Conservation (phyloP, 2,329 filamentous ascomycete species). For the Colletotrichum sp. region DNA sequence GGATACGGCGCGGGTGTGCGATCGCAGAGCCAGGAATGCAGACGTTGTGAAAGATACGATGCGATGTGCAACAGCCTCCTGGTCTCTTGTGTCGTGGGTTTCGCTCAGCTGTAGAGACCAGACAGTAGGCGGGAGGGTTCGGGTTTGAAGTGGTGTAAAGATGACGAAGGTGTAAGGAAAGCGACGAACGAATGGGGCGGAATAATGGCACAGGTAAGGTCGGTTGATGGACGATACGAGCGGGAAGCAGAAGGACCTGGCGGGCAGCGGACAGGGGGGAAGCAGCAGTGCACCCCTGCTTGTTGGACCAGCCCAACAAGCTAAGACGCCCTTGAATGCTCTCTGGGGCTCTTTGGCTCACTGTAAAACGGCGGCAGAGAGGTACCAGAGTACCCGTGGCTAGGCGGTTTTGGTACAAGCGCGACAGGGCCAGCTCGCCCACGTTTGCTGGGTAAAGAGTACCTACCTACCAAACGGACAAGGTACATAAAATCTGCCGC, state of each 20-base stretch:
- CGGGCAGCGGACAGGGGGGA: background rate
- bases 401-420: background rate
- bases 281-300: background rate
- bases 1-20: background rate
- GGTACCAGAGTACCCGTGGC: background rate
- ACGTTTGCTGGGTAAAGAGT: background rate
- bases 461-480: background rate
- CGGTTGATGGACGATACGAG: background rate
- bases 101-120: background rate
- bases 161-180: constrained; percentile 13
- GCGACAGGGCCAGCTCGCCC: background rate
- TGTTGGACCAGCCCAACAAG: constrained; percentile 20
- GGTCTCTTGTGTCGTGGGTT: background rate
- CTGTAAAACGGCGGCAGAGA: background rate
- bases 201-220: background rate
- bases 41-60: background rate
- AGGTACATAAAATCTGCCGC: background rate
- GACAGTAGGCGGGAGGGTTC: background rate
- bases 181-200: background rate
- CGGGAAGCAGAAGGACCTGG: background rate
- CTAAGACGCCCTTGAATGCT: background rate
- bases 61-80: background rate
- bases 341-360: background rate
- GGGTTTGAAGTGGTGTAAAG: background rate
- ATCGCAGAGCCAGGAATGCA: background rate